Conservation (phyloP, 257 asterid genomes). For the Primulina huaijiensis region DNA sequence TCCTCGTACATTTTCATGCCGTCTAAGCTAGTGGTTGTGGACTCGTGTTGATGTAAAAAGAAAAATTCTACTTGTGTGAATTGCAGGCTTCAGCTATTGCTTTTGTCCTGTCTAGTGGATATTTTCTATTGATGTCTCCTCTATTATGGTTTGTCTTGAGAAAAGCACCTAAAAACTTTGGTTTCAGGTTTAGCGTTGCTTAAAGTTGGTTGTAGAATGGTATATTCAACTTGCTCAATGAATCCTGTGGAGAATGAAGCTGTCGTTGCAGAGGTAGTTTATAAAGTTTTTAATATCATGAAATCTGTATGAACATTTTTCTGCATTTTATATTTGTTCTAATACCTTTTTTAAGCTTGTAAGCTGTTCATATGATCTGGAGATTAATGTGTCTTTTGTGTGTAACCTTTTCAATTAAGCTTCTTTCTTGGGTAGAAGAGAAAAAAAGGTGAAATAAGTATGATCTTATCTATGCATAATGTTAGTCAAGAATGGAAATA, state of each 20-base stretch:
- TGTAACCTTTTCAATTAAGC: not conserved
- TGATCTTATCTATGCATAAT: not conserved
- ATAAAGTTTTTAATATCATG: constrained; percentile 12
- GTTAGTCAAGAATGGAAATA: not conserved
- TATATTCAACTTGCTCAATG: constrained; percentile 98
- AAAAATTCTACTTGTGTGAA: not conserved
- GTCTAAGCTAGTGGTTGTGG: no score
- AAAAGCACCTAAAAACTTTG: constrained; percentile 16
- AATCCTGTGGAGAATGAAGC: constrained; percentile 97
- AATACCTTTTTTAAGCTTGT: constrained; percentile 8
- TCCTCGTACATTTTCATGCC: not conserved
- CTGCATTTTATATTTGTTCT: constrained; percentile 10
- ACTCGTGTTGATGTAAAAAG: no score
- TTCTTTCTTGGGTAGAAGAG: not conserved
- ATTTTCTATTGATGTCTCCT: not conserved
- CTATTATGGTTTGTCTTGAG: constrained; percentile 7
- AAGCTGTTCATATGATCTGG: no score
- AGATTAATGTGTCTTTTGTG: not conserved
- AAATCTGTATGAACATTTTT: not conserved
- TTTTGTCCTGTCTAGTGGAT: not conserved
- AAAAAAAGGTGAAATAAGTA: no score
- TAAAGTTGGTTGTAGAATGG: constrained; percentile 95
- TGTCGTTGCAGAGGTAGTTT: constrained; percentile 87
- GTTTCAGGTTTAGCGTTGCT: constrained; percentile 81
- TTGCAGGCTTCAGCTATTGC: not conserved